Evolutionary conservation across 2,329 filamentous ascomycete genomes (phyloP), one percentile per base, ranked within the genome.

Genomic region (Alternaria alternata): DNA sequence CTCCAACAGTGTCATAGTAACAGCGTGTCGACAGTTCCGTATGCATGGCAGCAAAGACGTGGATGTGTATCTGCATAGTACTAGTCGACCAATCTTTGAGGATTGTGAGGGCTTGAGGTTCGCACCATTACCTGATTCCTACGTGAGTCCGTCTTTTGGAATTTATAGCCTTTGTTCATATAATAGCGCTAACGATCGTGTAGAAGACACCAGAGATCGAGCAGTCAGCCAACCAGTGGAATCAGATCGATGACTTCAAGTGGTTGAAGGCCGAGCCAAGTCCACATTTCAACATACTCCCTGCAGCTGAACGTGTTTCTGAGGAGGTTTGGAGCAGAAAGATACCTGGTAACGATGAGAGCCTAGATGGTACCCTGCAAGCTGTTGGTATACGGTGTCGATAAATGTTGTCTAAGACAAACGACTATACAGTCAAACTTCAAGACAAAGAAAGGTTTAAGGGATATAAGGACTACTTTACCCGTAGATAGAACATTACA

Each of bases 181-280:
- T 20, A 11, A 3, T 3, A 12, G 38, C 7, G 44, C 43, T 57
- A 30, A 57, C 14, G 9, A 7, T 42, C 5, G n/a, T 2, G 30
- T 64, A 79, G 56, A 62, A 56, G 5, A 74, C 75, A 30, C 48
- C 51, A 1, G 67, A 71, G 2, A 64, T 68, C 7, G 20, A 59
- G 20, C 34, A 54, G 11, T 56, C 57, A 7, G 68, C 75, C 54
- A 94, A 96, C 75, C 87, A 91, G 70, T 99, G 93, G 92, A 86
- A 94, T 69, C 88, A 95, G 71, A 91, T 98, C 16, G 92, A 98
- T 77, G 95, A 99, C 77, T 99, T 99, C 84, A 96, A 96, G 80
- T 98, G 95, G 95, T 86, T 97, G 64, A 96, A 94, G 78, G 84
- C 87, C 16, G 92, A 91, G 59, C 87, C 88, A 30, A 97, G 92